A percentile compares a stretch with the other conserved stretches of the same genome.
phyloP scores from a whole-genome alignment of 305 asterid species.

The Fraxinus sp. region DNA sequence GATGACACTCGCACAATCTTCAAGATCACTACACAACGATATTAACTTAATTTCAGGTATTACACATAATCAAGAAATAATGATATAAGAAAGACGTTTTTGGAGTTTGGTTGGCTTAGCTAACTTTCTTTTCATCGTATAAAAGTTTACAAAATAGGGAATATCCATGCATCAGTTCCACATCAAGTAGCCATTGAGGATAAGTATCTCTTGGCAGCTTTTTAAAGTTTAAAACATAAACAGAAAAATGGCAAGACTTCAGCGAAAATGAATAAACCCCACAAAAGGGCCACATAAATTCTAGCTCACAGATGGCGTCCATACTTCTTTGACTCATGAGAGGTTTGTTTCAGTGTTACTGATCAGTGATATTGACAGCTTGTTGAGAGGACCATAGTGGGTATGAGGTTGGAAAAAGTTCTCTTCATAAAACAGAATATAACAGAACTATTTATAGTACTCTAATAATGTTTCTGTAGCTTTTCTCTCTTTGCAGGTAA shows the following conservation, averaged over 20 bases:
- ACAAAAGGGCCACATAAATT: not conserved
- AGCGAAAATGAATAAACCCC: not conserved
- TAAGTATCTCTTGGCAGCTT: not conserved
- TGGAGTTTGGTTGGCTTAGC: not conserved
- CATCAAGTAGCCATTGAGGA: not conserved
- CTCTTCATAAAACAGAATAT: not conserved
- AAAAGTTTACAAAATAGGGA: not conserved
- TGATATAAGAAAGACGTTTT: not conserved
- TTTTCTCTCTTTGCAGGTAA: constrained; percentile 15
- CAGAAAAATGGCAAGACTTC: not conserved
- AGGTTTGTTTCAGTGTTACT: not conserved
- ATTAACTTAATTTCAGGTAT: not conserved
- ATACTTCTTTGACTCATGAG: not conserved
- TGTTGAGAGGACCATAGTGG: not conserved
- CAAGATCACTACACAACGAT: not conserved
- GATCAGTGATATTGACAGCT: not conserved
- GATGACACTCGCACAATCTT: not conserved
- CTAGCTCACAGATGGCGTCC: not conserved
- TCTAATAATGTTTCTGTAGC: constrained; percentile 7
- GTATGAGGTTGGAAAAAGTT: not conserved
- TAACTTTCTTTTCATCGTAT: not conserved
- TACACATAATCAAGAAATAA: not conserved
- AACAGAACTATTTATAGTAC: not conserved
- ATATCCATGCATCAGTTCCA: not conserved
- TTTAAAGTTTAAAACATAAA: not conserved